Percentiles rank a stretch among this genome's conserved stretches.
Conservation (phyloP, 352 stramenopile genomes). For the Globisporangium splendens region DNA sequence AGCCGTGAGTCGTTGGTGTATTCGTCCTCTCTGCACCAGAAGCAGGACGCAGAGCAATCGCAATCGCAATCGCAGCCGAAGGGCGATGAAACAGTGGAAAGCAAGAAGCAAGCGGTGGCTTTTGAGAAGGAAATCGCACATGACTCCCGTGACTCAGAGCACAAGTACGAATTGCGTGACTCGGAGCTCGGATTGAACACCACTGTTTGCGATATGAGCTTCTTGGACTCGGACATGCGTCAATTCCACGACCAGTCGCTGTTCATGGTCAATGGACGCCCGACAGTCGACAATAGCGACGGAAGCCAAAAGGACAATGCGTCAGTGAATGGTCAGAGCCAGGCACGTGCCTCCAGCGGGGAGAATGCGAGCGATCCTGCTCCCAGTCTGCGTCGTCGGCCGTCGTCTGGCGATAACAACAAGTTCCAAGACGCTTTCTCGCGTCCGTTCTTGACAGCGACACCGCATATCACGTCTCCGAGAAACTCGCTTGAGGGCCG, state of each 20-base stretch:
- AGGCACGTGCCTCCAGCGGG: no score
- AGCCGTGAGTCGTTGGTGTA: conserved; percentile 28
- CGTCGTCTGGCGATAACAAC: neutral
- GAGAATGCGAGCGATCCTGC: no score
- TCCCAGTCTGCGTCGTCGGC: neutral
- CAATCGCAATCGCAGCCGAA: neutral
- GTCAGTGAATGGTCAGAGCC: no score
- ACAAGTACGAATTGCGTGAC: conserved; percentile 32
- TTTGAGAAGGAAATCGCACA: neutral
- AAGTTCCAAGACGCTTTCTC: neutral
- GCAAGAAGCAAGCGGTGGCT: neutral
- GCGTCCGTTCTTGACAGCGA: conserved; percentile 2
- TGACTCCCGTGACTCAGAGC: neutral
- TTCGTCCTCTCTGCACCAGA: conserved; percentile 12
- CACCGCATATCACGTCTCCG: conserved; percentile 14
- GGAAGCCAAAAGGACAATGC: neutral
- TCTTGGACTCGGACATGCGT: conserved; percentile 66
- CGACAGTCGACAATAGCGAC: neutral
- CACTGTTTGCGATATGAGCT: conserved; percentile 50
- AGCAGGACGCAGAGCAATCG: neutral
- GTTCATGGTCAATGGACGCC: conserved; percentile 22
- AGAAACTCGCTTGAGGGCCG: conserved; percentile 16
- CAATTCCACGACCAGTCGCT: conserved; percentile 65
- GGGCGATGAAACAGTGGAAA: neutral
- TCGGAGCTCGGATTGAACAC: conserved; percentile 48